A percentile compares a stretch with the other conserved stretches of the same genome.
These are phyloP conservation scores for Platismatia glauca DNA, from an alignment of 495 filamentous ascomycete species.

Conservation along the genomic window DNA sequence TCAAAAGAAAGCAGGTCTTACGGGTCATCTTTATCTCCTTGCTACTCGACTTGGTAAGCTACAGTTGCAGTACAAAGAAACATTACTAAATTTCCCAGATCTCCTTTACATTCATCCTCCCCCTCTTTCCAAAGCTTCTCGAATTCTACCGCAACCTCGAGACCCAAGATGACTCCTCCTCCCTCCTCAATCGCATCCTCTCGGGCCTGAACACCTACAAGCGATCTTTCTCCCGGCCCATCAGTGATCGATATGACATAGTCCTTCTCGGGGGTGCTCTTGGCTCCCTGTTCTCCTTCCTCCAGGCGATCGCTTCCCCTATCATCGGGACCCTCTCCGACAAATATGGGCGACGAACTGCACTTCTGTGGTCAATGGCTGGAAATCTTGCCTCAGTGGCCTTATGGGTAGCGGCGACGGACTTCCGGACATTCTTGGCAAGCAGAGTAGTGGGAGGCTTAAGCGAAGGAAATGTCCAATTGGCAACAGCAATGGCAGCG, in stretches of 20 bases:
- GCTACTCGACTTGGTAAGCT: conserved; percentile 56
- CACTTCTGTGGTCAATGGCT: conserved; percentile 86
- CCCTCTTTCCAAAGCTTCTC: conserved; percentile 87
- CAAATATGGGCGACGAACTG: conserved; percentile 76
- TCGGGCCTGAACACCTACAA: conserved; percentile 90
- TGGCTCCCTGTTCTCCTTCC: conserved; percentile 84
- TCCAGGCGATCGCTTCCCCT: conserved; percentile 88
- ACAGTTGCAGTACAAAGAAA: neutral
- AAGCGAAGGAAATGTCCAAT: conserved; percentile 93
- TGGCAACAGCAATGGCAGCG: conserved; percentile 93
- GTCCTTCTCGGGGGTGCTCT: conserved; percentile 91
- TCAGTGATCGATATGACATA: conserved; percentile 93
- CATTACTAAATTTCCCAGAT: conserved; percentile 41
- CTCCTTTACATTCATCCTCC: conserved; percentile 95
- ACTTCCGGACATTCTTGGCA: conserved; percentile 92
- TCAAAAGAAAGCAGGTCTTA: conserved; percentile 67
- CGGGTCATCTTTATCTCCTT: conserved; percentile 68
- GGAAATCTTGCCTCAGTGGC: conserved; percentile 89
- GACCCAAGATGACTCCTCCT: conserved; percentile 44
- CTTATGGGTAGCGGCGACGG: conserved; percentile 84
- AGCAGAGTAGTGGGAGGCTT: conserved; percentile 86
- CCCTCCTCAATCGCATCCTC: conserved; percentile 70
- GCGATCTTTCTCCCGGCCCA: conserved; percentile 81
- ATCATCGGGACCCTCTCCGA: conserved; percentile 86
- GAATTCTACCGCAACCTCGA: conserved; percentile 83